phyloP scores from a whole-genome alignment of 2,329 filamentous ascomycete species.

The Penicillium sp. region DNA sequence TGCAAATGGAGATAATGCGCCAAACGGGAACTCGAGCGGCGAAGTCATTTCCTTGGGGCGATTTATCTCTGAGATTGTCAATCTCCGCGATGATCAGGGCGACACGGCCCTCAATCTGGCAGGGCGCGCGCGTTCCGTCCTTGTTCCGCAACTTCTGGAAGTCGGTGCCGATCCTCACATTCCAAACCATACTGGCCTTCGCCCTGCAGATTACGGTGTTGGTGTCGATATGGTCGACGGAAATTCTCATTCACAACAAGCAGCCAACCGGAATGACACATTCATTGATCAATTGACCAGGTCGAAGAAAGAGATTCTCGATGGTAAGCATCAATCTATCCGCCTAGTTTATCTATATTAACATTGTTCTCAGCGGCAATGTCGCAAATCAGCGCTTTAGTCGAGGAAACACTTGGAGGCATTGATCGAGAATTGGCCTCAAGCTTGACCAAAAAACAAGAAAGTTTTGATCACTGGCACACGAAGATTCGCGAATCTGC shows the following conservation, averaged over 20 bases:
- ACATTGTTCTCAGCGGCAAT: constrained; percentile 37
- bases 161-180: constrained; percentile 93
- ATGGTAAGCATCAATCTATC: constrained; percentile 34
- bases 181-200: constrained; percentile 81
- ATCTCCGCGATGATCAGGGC: constrained; percentile 87
- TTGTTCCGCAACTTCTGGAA: constrained; percentile 94
- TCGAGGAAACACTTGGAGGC: constrained; percentile 77
- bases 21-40: constrained; percentile 34
- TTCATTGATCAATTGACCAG: constrained; percentile 47
- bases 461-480: constrained; percentile 78
- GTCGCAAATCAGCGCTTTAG: constrained; percentile 56
- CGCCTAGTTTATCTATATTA: constrained; percentile 30
- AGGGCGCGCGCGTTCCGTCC: constrained; percentile 89
- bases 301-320: constrained; percentile 47
- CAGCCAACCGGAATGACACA: constrained; percentile 45
- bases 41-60: constrained; percentile 81
- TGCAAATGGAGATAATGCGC: constrained; percentile 30
- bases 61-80: constrained; percentile 97
- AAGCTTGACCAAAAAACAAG: constrained; percentile 80
- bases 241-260: constrained; percentile 48
- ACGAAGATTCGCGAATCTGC: constrained; percentile 77
- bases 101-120: constrained; percentile 95
- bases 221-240: constrained; percentile 62
- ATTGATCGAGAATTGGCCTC: constrained; percentile 76
- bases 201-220: constrained; percentile 92